Conservation (phyloP, 2,329 filamentous ascomycete genomes). For the Cladosporium austrohemisphaericum region DNA sequence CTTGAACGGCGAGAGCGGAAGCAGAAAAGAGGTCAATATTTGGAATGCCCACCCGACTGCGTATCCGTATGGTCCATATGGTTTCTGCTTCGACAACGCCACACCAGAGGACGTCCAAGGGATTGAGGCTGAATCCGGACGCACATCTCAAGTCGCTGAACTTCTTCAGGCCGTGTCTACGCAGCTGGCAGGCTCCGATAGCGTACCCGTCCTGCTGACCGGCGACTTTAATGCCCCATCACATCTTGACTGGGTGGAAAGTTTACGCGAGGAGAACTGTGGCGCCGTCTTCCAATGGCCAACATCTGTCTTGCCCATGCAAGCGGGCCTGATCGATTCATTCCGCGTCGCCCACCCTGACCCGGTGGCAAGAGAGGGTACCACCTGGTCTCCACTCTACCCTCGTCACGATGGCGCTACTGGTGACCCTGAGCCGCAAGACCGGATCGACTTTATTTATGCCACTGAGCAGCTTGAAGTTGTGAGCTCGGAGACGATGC, state of each 20-base stretch:
- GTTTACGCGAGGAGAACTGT: conserved; percentile 1
- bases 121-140: conserved; percentile 4
- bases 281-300: conserved; percentile 10
- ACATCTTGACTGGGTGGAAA: conserved; percentile 3
- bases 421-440: conserved; percentile 7
- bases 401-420: conserved; percentile 1
- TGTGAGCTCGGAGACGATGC: background rate
- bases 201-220: background rate
- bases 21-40: conserved; percentile 2
- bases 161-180: conserved; percentile 1
- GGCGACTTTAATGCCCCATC: conserved; percentile 11
- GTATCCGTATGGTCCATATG: conserved; percentile 9
- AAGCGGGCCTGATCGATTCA: conserved; percentile 8
- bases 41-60: conserved; percentile 11
- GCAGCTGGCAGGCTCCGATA: background rate
- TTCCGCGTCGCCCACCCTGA: conserved; percentile 8
- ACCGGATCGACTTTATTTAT: conserved; percentile 11
- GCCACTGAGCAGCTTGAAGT: conserved; percentile 3
- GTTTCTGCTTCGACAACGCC: conserved; percentile 5
- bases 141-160: conserved; percentile 1
- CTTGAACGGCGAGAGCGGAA: background rate
- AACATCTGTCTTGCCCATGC: conserved; percentile 3
- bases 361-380: background rate
- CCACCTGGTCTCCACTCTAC: conserved; percentile 9
- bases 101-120: background rate